Evolutionary conservation across 192 early-diverging fungal genomes (phyloP).

Genomic region (Funneliformis geosporum): DNA sequence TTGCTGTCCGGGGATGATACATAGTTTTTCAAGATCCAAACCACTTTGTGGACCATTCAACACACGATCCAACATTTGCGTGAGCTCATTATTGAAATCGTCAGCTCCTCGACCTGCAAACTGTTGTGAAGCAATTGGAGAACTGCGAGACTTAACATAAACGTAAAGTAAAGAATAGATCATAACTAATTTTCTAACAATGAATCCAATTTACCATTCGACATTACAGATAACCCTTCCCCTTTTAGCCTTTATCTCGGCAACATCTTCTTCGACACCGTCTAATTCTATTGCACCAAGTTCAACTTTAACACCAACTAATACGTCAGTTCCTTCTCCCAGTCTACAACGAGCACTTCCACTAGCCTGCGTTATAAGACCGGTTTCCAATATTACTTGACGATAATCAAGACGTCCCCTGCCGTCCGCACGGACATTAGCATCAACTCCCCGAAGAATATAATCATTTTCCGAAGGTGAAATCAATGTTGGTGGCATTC

Average conservation of each 20-base stretch:
- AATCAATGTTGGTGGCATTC: constrained; percentile 56
- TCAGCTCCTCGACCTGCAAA: constrained; percentile 80
- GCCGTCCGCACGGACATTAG: constrained; percentile 85
- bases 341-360: constrained; percentile 85
- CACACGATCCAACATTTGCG: constrained; percentile 78
- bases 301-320: constrained; percentile 95
- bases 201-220: constrained; percentile 68
- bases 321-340: constrained; percentile 82
- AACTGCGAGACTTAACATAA: constrained; percentile 43
- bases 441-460: constrained; percentile 79
- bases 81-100: constrained; percentile 82
- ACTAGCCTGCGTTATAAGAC: constrained; percentile 86
- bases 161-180: background rate
- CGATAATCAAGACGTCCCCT: constrained; percentile 78
- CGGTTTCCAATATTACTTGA: constrained; percentile 78
- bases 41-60: constrained; percentile 83
- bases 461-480: constrained; percentile 83
- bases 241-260: constrained; percentile 27
- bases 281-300: constrained; percentile 69
- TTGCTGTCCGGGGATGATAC: constrained; percentile 85
- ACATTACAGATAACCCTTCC: constrained; percentile 85
- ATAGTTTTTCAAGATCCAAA: constrained; percentile 80
- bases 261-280: constrained; percentile 53
- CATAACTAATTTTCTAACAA: background rate
- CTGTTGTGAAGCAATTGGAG: constrained; percentile 80